phyloP scores from a whole-genome alignment of 305 asterid genomes.

The Solanum aculeatissimum region DNA sequence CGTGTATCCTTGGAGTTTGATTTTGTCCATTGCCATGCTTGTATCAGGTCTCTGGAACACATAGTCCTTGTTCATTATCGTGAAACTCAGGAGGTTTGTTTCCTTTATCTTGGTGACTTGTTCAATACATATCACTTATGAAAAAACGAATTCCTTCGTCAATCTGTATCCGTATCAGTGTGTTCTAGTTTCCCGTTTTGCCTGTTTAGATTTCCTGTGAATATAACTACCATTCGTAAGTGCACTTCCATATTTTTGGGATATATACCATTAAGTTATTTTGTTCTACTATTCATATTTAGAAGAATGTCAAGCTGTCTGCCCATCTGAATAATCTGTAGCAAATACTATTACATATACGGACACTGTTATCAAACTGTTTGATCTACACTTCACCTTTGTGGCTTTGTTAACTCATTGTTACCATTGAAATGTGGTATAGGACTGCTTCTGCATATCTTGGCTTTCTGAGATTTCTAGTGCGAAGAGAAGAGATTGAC shows the following conservation, averaged over 20 bases:
- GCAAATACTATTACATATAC: background rate
- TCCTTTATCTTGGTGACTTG: conserved; percentile 7
- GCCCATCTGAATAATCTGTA: background rate
- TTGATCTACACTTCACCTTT: background rate
- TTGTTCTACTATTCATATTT: background rate
- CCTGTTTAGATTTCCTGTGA: background rate
- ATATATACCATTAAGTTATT: background rate
- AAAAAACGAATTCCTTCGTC: background rate
- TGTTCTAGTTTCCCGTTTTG: background rate
- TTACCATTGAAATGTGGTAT: background rate
- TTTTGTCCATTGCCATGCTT: conserved; percentile 1
- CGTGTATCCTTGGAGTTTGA: background rate
- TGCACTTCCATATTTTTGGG: background rate
- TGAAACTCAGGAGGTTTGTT: conserved; percentile 89
- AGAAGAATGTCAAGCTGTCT: background rate
- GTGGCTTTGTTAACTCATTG: background rate
- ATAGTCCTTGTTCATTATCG: conserved; percentile 97
- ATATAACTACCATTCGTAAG: background rate
- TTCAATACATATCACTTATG: background rate
- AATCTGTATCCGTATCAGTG: background rate
- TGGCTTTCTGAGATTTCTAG: background rate
- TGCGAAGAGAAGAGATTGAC: background rate
- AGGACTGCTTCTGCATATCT: background rate
- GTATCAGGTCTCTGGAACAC: conserved; percentile 81
- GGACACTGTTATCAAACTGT: background rate